Base-by-base conservation (phyloP, 1,284 basidiomycete genomes). In the Naganishia liquefaciens region DNA sequence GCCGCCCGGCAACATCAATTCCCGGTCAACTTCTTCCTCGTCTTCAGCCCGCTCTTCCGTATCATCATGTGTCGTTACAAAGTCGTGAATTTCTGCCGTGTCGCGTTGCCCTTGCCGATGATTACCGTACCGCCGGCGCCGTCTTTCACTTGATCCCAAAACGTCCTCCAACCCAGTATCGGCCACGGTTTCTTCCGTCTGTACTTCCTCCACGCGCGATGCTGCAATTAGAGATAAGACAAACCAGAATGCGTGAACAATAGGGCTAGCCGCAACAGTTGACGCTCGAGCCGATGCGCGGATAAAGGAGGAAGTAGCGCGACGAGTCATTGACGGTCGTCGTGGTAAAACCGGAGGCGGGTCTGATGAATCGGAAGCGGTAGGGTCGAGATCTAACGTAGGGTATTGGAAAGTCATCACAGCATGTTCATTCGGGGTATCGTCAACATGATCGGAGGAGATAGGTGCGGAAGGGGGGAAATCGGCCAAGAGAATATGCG, bases 271-370 rank as follows among this genome's bases (percentile, higher is more conserved):
- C 15, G 57, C 57, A 15, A 60, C 46, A 37, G 57, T 50, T 3
- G 46, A 50, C 37, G 57, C 57, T 60, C 46, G 57, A 49, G 57
- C 57, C 23, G 57, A 60, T 5, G 57, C 57, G 33, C 47, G 57
- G 27, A 60, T 60, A 25, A 60, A 50, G 23, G 57, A 60, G 11
- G 57, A 60, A 15, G 57, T 60, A 39, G 57, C 57, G 19, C 57
- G 57, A 39, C 57, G 57, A 6, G 57, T 49, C 46, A 60, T 50
- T 19, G 57, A 60, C 9, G 57, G 57, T 50, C 57, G 46, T 60
- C 49, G 57, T 19, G 21, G 51, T 33, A 37, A 5, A 30, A 17
- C 10, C 4, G 51, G n/a, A 21, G 57, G n/a, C 5, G 46, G 13
- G 21, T 7, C 21, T 49, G 10, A 13, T 11, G 30, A 46, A 49